Evolutionary conservation across 768 basidiomycete species (phyloP), one percentile per base, ranked within the genome.

Genomic region (Agrocybe chaxingu): DNA sequence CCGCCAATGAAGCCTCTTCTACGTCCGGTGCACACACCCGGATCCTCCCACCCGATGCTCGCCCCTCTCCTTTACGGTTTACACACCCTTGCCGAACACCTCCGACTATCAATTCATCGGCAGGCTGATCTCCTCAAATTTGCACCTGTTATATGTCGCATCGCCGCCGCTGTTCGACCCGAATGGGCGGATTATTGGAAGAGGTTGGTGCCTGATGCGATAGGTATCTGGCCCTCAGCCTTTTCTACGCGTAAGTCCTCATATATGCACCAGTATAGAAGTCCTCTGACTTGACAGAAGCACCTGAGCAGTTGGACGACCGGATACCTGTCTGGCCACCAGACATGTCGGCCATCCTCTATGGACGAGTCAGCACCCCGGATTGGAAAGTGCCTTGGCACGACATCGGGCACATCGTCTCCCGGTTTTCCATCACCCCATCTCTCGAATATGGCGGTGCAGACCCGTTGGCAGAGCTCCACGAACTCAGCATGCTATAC

Each of bases 111-210:
- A n/a, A 66, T 80, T 9, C 70, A 80, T 52, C 72, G 76, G 16
- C 82, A 85, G 41, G 67, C 76, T 38, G 76, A 77, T 2, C 70
- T 94, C 34, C 58, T 77, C 37, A 67, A 71, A 45, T 69, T 94
- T 8, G 83, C 76, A 7, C 80, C 82, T 7, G 56, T 89, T 30
- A 76, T 90, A 30, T 87, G 85, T 61, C 72, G 74, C 4, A 65
- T 88, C 50, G 83, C 85, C 47, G 61, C 77, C 18, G 70, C 80
- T 10, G 77, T 90, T 11, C 80, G 89, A 13, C 82, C 85, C 0
- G 92, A 92, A 61, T 96, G 93, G 94, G 81, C 81, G 5, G 92
- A 97, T 67, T 94, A 94, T 62, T 96, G 93, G 94, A 86, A 87
- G 60, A 79, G 92, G 9, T 69, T 92, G 37, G 82, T 83, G 57